A percentile compares a stretch with the other conserved stretches of the same genome.
phyloP scores from a whole-genome alignment of 345 rosid species.

The Brassica juncea region DNA sequence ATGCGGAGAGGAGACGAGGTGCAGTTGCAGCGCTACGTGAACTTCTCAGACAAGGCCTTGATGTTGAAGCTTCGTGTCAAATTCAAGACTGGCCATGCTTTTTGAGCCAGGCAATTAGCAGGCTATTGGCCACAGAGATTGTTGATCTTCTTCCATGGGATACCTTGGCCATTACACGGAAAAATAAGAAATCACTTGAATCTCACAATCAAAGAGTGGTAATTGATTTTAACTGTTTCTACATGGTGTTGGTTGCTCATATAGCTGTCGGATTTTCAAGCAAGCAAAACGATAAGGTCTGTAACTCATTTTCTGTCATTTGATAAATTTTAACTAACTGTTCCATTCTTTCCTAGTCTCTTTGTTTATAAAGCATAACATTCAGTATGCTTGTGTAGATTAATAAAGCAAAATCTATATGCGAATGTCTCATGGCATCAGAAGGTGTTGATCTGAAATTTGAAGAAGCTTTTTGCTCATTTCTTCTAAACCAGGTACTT shows the following conservation, averaged over 20 bases:
- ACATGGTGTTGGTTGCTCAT: slow-evolving; percentile 73
- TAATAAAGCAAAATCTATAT: slow-evolving; percentile 68
- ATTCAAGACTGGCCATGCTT: slow-evolving; percentile 92
- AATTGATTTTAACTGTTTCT: slow-evolving; percentile 77
- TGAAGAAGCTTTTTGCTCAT: slow-evolving; percentile 82
- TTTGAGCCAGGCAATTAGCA: slow-evolving; percentile 69
- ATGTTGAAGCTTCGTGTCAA: slow-evolving; percentile 77
- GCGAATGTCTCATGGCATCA: slow-evolving; percentile 80
- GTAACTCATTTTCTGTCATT: slow-evolving; percentile 20
- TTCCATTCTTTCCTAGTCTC: background rate
- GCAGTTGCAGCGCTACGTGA: slow-evolving; percentile 91
- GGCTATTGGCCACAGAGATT: slow-evolving; percentile 82
- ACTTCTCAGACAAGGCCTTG: slow-evolving; percentile 88
- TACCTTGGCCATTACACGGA: slow-evolving; percentile 61
- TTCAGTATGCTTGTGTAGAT: slow-evolving; percentile 55
- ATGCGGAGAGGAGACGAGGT: slow-evolving; percentile 79
- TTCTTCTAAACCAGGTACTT: slow-evolving; percentile 83
- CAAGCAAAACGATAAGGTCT: slow-evolving; percentile 80
- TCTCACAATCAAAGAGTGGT: slow-evolving; percentile 92
- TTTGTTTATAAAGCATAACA: slow-evolving; percentile 22
- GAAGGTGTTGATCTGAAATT: slow-evolving; percentile 86
- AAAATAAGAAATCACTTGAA: slow-evolving; percentile 89
- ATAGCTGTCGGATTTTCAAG: slow-evolving; percentile 85
- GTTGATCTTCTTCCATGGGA: slow-evolving; percentile 94
- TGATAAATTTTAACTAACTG: slow-evolving; percentile 25